phyloP scores from a whole-genome alignment of 495 filamentous ascomycete genomes.

The Zalerion maritima region DNA sequence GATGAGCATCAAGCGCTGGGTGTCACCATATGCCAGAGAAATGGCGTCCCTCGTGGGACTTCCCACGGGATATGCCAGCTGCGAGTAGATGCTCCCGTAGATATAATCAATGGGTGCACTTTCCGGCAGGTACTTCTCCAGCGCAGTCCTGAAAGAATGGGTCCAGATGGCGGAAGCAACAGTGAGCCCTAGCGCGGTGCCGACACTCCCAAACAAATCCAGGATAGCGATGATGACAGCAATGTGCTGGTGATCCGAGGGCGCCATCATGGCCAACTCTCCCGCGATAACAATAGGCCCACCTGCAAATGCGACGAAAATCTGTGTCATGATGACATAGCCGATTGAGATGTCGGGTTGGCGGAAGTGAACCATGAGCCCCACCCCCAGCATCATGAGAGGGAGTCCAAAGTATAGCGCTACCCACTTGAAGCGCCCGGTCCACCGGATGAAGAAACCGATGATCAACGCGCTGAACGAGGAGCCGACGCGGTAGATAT shows the following conservation, averaged over 20 bases:
- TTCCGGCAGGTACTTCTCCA: conserved; percentile 33
- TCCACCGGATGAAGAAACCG: conserved; percentile 29
- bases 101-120: conserved; percentile 15
- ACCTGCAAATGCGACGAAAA: conserved; percentile 50
- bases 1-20: conserved; percentile 29
- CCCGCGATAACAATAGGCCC: conserved; percentile 30
- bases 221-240: conserved; percentile 41
- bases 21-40: conserved; percentile 28
- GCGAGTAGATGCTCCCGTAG: conserved; percentile 27
- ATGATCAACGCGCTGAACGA: conserved; percentile 29
- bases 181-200: conserved; percentile 37
- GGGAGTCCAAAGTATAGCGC: conserved; percentile 33
- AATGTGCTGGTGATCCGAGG: conserved; percentile 38
- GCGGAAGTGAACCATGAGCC: conserved; percentile 52
- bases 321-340: conserved; percentile 50
- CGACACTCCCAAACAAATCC: conserved; percentile 35
- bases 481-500: conserved; percentile 29
- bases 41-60: conserved; percentile 26
- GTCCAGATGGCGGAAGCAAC: conserved; percentile 45
- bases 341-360: conserved; percentile 30
- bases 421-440: conserved; percentile 33
- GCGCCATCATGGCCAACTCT: conserved; percentile 42
- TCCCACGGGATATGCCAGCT: conserved; percentile 29
- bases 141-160: conserved; percentile 26
- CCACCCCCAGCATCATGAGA: conserved; percentile 42